phyloP scores from a whole-genome alignment of 164 flowering plant genomes.

The Euptelea pleiosperma region DNA sequence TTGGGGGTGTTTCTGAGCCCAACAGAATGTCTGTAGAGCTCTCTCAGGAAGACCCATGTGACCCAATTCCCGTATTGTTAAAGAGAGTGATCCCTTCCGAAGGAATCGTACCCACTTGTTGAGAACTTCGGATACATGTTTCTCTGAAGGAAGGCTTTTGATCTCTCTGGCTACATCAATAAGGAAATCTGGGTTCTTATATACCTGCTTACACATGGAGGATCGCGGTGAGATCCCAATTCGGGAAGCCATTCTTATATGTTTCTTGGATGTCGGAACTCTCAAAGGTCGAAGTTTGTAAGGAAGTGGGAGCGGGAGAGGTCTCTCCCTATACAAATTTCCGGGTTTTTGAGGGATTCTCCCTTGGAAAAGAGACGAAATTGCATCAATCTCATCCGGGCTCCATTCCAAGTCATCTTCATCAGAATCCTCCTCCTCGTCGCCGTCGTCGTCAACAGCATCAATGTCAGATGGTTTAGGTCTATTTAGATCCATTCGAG shows the following conservation, averaged over 20 bases:
- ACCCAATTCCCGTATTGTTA: constrained; percentile 80
- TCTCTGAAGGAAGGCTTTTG: constrained; percentile 41
- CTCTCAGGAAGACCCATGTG: constrained; percentile 79
- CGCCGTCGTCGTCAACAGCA: constrained; percentile 1
- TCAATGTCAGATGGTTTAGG: constrained; percentile 5
- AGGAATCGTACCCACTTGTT: constrained; percentile 47
- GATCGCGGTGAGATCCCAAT: constrained; percentile 30
- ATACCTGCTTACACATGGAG: constrained; percentile 35
- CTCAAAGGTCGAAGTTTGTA: too few species aligned
- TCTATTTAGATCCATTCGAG: not conserved
- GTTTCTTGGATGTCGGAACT: constrained; percentile 60
- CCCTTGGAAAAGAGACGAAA: constrained; percentile 79
- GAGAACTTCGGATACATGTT: constrained; percentile 47
- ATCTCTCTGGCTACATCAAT: constrained; percentile 60
- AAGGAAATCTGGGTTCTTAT: constrained; percentile 62
- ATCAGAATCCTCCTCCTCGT: not conserved
- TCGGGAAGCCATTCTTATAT: constrained; percentile 31
- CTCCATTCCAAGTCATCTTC: constrained; percentile 45
- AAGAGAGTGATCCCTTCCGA: constrained; percentile 65
- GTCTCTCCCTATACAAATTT: constrained; percentile 55
- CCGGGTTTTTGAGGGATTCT: constrained; percentile 89
- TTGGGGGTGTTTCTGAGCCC: constrained; percentile 76
- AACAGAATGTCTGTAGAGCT: constrained; percentile 73
- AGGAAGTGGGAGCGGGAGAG: constrained; percentile 84
- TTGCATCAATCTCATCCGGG: constrained; percentile 71